Percentiles rank a stretch among this genome's conserved stretches.
Conservation (phyloP, 1,284 basidiomycete genomes). For the Irpex sp. region DNA sequence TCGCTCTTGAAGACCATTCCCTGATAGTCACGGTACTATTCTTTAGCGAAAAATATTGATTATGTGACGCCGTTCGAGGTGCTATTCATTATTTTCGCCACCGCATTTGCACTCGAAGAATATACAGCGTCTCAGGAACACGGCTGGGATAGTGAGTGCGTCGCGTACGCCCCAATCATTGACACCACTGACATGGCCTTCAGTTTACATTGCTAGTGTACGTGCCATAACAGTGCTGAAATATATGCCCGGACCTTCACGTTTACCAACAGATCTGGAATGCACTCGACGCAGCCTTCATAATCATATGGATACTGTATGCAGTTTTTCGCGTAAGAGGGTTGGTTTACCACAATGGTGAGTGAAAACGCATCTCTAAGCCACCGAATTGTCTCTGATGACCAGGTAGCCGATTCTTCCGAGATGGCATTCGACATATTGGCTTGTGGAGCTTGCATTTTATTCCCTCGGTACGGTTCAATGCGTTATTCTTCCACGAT, state of each 20-base stretch:
- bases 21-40: neutral
- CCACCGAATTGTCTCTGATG: neutral
- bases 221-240: slow-evolving; percentile 9
- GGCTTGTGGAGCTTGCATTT: slow-evolving; percentile 81
- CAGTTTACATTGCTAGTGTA: slow-evolving; percentile 83
- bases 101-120: slow-evolving; percentile 78
- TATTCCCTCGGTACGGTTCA: slow-evolving; percentile 67
- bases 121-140: slow-evolving; percentile 79
- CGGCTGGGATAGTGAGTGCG: slow-evolving; percentile 75
- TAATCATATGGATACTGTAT: slow-evolving; percentile 71
- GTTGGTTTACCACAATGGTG: slow-evolving; percentile 53
- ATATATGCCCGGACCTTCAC: neutral
- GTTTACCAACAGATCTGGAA: slow-evolving; percentile 69
- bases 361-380: slow-evolving; percentile 14
- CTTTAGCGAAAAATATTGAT: slow-evolving; percentile 51
- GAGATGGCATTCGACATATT: slow-evolving; percentile 80
- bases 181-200: neutral
- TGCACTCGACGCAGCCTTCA: slow-evolving; percentile 79
- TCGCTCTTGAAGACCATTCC: neutral
- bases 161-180: neutral
- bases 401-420: slow-evolving; percentile 47
- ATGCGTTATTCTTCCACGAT: slow-evolving; percentile 5
- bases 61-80: slow-evolving; percentile 60
- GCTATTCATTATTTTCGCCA: slow-evolving; percentile 71
- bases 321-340: slow-evolving; percentile 65